Evolutionary conservation across 2,329 filamentous ascomycete species (phyloP).

Genomic region (Cladosporium cucumerinum): DNA sequence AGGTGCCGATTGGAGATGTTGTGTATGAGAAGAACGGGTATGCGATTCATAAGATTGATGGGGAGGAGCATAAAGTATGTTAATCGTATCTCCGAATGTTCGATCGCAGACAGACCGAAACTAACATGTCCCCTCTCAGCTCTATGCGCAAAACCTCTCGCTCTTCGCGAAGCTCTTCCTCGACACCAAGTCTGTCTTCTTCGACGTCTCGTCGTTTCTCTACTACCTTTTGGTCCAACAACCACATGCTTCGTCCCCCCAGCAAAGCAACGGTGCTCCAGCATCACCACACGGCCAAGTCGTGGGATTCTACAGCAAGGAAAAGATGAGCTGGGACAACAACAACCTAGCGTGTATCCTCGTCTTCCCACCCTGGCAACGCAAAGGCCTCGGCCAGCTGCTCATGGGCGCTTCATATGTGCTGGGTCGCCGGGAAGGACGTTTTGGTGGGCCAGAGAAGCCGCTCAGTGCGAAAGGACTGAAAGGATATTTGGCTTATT

Average conservation of each 20-base stretch:
- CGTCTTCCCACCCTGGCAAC: slow-evolving; percentile 93
- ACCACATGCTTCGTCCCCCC: slow-evolving; percentile 43
- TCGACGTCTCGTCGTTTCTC: slow-evolving; percentile 89
- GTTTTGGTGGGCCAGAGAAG: slow-evolving; percentile 89
- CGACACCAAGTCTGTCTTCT: slow-evolving; percentile 97
- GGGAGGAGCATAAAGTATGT: slow-evolving; percentile 66
- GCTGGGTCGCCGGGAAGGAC: slow-evolving; percentile 75
- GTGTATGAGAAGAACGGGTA: slow-evolving; percentile 78
- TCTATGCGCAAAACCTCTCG: slow-evolving; percentile 93
- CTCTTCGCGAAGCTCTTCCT: slow-evolving; percentile 97
- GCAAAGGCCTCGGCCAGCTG: slow-evolving; percentile 79
- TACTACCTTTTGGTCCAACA: slow-evolving; percentile 84
- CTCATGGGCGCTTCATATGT: slow-evolving; percentile 94
- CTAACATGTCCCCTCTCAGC: slow-evolving; percentile 32
- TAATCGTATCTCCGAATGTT: neutral
- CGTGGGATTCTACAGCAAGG: slow-evolving; percentile 97
- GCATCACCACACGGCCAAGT: slow-evolving; percentile 50
- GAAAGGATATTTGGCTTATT: slow-evolving; percentile 79
- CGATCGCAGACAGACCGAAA: slow-evolving; percentile 17
- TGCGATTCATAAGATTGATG: slow-evolving; percentile 89
- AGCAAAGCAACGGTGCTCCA: slow-evolving; percentile 16
- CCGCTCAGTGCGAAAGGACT: slow-evolving; percentile 82
- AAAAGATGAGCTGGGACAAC: slow-evolving; percentile 98
- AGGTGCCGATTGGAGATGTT: slow-evolving; percentile 62
- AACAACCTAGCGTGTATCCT: slow-evolving; percentile 97